These are phyloP conservation scores for Sutorius eximius DNA, from an alignment of 1,284 basidiomycete species.

Conservation along the genomic window DNA sequence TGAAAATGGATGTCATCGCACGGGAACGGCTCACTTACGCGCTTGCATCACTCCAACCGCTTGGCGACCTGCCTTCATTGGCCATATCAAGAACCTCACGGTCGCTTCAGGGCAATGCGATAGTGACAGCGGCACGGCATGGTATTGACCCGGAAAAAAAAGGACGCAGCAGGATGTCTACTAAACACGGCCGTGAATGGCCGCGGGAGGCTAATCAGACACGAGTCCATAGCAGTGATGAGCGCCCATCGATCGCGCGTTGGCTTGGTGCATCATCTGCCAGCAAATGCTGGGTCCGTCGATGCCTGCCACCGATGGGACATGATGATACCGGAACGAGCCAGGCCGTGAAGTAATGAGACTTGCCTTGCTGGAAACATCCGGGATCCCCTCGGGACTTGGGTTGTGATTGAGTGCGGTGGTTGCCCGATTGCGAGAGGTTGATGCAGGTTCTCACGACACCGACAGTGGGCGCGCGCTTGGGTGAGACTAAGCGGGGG, in stretches of 20 bases:
- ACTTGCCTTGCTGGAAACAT: slow-evolving; percentile 14
- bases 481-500: slow-evolving; percentile 11
- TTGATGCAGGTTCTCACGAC: slow-evolving; percentile 18
- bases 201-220: slow-evolving; percentile 24
- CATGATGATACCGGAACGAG: slow-evolving; percentile 16
- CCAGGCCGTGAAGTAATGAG: slow-evolving; percentile 25
- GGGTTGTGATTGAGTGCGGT: not conserved
- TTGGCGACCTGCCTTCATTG: slow-evolving; percentile 4
- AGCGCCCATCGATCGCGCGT: slow-evolving; percentile 16
- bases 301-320: slow-evolving; percentile 19
- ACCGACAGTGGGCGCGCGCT: not conserved
- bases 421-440: slow-evolving; percentile 7
- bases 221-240: slow-evolving; percentile 13
- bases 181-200: slow-evolving; percentile 11
- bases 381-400: slow-evolving; percentile 28
- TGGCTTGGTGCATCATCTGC: slow-evolving; percentile 30
- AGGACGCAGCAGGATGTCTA: slow-evolving; percentile 10
- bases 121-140: slow-evolving; percentile 6
- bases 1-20: not conserved
- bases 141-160: slow-evolving; percentile 3
- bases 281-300: slow-evolving; percentile 12
- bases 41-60: slow-evolving; percentile 5
- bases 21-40: slow-evolving; percentile 7
- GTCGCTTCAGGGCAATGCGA: not conserved
- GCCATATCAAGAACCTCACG: not conserved